Evolutionary conservation across 345 rosid genomes (phyloP), one percentile per base, ranked within the genome.

Genomic region (Eucalyptus globulus): DNA sequence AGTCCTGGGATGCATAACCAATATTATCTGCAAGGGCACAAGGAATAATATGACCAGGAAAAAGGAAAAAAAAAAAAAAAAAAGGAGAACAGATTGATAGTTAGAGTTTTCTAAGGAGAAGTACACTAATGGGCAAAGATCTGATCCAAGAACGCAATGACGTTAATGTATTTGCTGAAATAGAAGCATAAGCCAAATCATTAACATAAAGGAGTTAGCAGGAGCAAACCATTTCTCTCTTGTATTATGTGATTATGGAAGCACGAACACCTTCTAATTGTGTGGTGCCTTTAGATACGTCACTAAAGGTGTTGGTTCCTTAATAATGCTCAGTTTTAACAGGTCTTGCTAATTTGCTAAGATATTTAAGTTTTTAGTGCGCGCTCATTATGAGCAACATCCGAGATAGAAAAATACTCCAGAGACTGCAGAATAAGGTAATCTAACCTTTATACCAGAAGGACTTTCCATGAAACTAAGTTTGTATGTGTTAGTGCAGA

Each of bases 401-500:
- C 43, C 9, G 5, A 44, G 56, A 27, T 27, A 27, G 51, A 67
- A 67, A 87, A 67, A 11, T 37, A 34, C 81, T 72, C 81, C 45
- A 31, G n/a, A 72, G 14, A 34, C 6, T 19, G 54, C 37, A 49
- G 54, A 49, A 26, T 49, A 34, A 7, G 54, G 47, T 67, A 1
- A 65, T 15, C 92, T 80, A 8, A 95, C 99, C 98, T 98, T 98
- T 47, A 98, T 94, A 89, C 99, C 99, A 80, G 99, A 98, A 27
- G 99, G 97, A 91, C 95, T 95, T 92, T 98, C 99, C 99, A 97
- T 95, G 95, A 97, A 97, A 89, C 98, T 98, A 53, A 98, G 98
- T 86, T 97, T 96, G 94, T 98, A 98, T 8, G 99, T 98, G 81
- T 96, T 97, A 4, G 99, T 96, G 16, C 95, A 95, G 90, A 97